These are phyloP conservation scores for Aspergillus steynii DNA, from an alignment of 495 filamentous ascomycete species.

Conservation along the genomic window DNA sequence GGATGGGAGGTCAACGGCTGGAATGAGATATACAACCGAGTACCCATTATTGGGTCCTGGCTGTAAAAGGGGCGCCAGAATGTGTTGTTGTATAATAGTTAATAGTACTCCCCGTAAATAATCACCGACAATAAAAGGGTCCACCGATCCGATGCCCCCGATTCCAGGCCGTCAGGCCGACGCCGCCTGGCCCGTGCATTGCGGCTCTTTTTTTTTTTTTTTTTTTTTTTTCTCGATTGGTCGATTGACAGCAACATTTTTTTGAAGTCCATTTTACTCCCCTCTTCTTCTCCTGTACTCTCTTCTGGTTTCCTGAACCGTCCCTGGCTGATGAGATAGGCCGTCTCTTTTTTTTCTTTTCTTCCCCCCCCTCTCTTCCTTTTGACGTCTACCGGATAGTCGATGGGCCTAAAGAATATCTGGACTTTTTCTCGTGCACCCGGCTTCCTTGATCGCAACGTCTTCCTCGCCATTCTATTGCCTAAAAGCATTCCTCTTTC, in stretches of 20 bases:
- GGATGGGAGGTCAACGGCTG: slow-evolving; percentile 82
- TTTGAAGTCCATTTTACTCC: no score
- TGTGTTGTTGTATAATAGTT: not conserved
- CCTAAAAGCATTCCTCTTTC: not conserved
- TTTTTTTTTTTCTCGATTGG: slow-evolving; percentile 4
- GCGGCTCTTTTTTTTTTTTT: not conserved
- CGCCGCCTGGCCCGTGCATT: slow-evolving; percentile 1
- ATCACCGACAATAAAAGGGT: no score
- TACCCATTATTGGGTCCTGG: slow-evolving; percentile 55
- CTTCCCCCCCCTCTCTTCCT: no score
- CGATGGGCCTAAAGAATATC: not conserved
- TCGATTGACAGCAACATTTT: no score
- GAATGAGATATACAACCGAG: slow-evolving; percentile 63
- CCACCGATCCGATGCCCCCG: no score
- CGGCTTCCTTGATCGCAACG: not conserved
- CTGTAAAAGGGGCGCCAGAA: slow-evolving; percentile 26
- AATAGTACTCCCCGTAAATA: no score
- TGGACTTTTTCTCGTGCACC: not conserved
- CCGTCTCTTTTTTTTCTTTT: no score
- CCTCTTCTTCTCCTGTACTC: not conserved
- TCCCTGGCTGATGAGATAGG: no score
- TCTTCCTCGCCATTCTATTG: not conserved
- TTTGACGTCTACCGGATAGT: no score
- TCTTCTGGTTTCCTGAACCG: no score
- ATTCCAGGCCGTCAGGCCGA: no score